Conservation (phyloP, 768 basidiomycete genomes). For the Dentipellis sp. region DNA sequence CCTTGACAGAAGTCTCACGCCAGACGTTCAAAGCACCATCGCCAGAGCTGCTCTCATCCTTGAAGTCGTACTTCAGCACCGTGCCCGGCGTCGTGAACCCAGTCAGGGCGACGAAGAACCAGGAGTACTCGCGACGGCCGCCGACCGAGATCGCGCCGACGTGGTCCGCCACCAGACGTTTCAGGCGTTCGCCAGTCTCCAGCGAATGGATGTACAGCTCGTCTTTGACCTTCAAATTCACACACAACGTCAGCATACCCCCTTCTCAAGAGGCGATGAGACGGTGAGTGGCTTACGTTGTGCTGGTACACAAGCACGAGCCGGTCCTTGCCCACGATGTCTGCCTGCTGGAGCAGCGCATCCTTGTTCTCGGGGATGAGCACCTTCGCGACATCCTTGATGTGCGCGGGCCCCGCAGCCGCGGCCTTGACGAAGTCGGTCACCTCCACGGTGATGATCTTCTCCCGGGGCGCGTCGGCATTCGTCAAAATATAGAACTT, state of each 20-base stretch:
- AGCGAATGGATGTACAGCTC: constrained; percentile 63
- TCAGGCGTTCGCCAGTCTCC: constrained; percentile 39
- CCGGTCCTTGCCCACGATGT: constrained; percentile 42
- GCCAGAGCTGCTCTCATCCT: constrained; percentile 18
- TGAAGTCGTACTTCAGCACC: constrained; percentile 54
- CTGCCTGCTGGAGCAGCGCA: constrained; percentile 45
- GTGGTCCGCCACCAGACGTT: constrained; percentile 52
- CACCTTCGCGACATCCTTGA: constrained; percentile 38
- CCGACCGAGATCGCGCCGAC: constrained; percentile 54
- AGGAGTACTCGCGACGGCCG: constrained; percentile 41
- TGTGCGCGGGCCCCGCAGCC: constrained; percentile 10
- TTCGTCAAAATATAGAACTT: constrained; percentile 60
- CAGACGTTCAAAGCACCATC: constrained; percentile 52
- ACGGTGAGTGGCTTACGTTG: constrained; percentile 45
- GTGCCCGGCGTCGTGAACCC: constrained; percentile 70
- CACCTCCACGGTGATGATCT: constrained; percentile 56
- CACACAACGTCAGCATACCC: background rate
- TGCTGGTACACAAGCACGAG: constrained; percentile 60
- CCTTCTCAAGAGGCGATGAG: background rate
- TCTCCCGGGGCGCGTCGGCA: constrained; percentile 54
- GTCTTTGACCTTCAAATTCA: constrained; percentile 56
- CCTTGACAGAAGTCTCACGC: constrained; percentile 46
- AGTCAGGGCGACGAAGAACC: constrained; percentile 55
- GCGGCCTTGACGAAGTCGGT: constrained; percentile 23
- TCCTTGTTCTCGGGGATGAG: constrained; percentile 62